A percentile compares a stretch with the other conserved stretches of the same genome.
These are phyloP conservation scores for Candida tallmaniae DNA, from an alignment of 805 yeast species.

Conservation along the genomic window DNA sequence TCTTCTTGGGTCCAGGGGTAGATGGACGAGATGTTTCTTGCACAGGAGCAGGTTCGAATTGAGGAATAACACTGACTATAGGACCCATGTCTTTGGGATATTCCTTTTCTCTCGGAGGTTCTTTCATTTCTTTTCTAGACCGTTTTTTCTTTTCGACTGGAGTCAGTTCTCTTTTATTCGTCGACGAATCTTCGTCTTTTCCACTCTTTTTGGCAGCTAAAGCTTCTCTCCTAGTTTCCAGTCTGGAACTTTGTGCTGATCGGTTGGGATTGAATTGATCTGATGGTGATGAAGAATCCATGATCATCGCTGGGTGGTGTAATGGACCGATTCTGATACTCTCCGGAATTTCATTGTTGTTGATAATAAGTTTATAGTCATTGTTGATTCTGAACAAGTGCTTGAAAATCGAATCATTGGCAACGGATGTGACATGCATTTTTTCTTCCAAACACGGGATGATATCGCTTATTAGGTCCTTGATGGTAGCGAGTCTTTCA, in stretches of 20 bases:
- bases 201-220: slow-evolving; percentile 80
- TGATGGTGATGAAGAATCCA: slow-evolving; percentile 47
- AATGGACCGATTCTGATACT: slow-evolving; percentile 69
- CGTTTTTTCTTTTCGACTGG: slow-evolving; percentile 16
- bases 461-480: slow-evolving; percentile 54
- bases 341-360: slow-evolving; percentile 78
- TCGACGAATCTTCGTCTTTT: slow-evolving; percentile 20
- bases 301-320: slow-evolving; percentile 87
- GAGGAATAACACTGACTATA: not conserved
- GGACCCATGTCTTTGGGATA: not conserved
- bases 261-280: slow-evolving; percentile 33
- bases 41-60: not conserved
- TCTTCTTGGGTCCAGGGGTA: slow-evolving; percentile 18
- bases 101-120: not conserved
- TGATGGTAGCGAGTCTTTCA: slow-evolving; percentile 20
- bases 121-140: slow-evolving; percentile 8
- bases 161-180: slow-evolving; percentile 14
- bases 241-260: slow-evolving; percentile 69
- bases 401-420: slow-evolving; percentile 69
- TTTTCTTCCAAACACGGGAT: slow-evolving; percentile 94
- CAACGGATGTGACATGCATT: slow-evolving; percentile 94
- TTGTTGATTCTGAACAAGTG: slow-evolving; percentile 72
- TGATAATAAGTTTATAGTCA: slow-evolving; percentile 69
- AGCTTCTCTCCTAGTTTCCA: slow-evolving; percentile 89
- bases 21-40: slow-evolving; percentile 13